Evolutionary conservation across 441 rosid species (phyloP).

Genomic region (Biscutella laevigata): DNA sequence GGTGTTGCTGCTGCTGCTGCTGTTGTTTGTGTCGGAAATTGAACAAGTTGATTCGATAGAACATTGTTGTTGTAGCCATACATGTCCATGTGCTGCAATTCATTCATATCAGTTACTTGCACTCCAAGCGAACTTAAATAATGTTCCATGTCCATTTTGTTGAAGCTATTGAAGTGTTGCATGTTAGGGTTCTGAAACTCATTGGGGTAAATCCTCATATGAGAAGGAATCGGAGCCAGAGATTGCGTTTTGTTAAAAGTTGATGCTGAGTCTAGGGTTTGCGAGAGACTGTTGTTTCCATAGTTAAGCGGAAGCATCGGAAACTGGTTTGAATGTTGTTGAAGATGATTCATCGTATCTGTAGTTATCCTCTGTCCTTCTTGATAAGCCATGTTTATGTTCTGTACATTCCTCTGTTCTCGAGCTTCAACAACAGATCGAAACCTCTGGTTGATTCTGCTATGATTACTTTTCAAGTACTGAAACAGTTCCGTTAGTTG

Average conservation of each 20-base stretch:
- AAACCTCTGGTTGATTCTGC: no score
- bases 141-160: neutral
- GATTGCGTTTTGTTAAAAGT: constrained; percentile 7
- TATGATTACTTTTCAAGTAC: no score
- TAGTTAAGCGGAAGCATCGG: neutral
- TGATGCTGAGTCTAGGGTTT: constrained; percentile 3
- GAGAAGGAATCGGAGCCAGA: constrained; percentile 4
- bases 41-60: no score
- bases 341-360: constrained; percentile 6
- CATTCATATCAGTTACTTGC: constrained; percentile 2
- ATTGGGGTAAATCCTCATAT: neutral
- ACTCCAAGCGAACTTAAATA: neutral
- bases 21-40: neutral
- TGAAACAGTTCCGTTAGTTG: no score
- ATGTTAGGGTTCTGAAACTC: no score
- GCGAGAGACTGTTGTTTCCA: neutral
- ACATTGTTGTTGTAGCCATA: neutral
- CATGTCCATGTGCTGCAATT: constrained; percentile 9
- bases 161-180: neutral
- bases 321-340: constrained; percentile 10
- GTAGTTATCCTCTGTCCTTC: constrained; percentile 7
- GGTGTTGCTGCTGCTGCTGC: no score
- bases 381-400: no score
- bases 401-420: no score
- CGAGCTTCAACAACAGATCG: no score